A percentile compares a stretch with the other conserved stretches of the same genome.
Evolutionary conservation across 2,329 filamentous ascomycete species (phyloP).

Genomic region (Sclerotinia sclerotiorum): DNA sequence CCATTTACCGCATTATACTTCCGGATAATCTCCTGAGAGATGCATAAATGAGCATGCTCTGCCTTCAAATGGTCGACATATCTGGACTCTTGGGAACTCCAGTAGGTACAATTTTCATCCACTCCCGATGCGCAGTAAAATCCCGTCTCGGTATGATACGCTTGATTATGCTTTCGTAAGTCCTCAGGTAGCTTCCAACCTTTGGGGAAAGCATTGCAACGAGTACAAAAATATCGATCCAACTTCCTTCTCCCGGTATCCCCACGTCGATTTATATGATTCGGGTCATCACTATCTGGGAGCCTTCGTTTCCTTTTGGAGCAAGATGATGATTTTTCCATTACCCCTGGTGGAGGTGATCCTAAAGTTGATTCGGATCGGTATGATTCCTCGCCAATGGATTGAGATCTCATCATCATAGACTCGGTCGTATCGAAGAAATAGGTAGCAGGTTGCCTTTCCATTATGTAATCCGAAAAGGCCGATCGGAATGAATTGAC

Average conservation of each 20-base stretch:
- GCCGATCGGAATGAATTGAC: conserved; percentile 4
- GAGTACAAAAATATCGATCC: conserved; percentile 9
- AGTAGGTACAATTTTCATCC: not conserved
- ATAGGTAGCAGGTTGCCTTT: not conserved
- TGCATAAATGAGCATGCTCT: conserved; percentile 9
- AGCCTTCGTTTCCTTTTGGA: not conserved
- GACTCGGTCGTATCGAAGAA: not conserved
- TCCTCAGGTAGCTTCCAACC: conserved; percentile 14
- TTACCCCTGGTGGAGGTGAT: not conserved
- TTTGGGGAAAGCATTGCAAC: conserved; percentile 8
- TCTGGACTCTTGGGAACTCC: conserved; percentile 9
- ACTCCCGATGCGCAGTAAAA: conserved; percentile 15
- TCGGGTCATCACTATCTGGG: not conserved
- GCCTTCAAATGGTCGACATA: conserved; percentile 5
- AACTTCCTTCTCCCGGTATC: conserved; percentile 9
- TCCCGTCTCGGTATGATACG: conserved; percentile 2
- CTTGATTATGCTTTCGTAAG: conserved; percentile 11
- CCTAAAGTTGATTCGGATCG: conserved; percentile 5
- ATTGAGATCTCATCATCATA: not conserved
- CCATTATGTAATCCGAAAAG: not conserved
- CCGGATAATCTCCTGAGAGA: not conserved
- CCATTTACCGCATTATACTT: not conserved
- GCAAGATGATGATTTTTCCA: not conserved
- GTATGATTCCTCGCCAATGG: not conserved
- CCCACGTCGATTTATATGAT: conserved; percentile 1